These are phyloP conservation scores for Thielaviopsis ethacetica DNA, from an alignment of 2,329 filamentous ascomycete genomes.

Conservation along the genomic window DNA sequence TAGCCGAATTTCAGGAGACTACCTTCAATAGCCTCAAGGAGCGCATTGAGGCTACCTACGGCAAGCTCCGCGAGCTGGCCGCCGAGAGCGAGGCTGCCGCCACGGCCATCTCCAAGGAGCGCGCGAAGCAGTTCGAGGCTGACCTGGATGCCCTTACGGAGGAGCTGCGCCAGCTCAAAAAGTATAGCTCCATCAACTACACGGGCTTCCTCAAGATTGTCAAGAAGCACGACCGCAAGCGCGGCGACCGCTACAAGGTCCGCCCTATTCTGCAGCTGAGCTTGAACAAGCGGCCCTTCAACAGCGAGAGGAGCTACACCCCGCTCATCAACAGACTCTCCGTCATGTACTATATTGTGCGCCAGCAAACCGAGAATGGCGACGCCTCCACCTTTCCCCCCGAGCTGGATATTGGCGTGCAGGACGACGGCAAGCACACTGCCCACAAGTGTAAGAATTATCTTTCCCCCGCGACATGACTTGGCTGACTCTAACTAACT, in stretches of 20 bases:
- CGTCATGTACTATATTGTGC: constrained; percentile 88
- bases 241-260: constrained; percentile 73
- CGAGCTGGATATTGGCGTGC: constrained; percentile 26
- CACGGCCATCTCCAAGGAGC: constrained; percentile 28
- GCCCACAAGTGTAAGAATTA: constrained; percentile 62
- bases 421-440: constrained; percentile 42
- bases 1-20: constrained; percentile 72
- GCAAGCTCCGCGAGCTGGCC: constrained; percentile 66
- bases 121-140: constrained; percentile 53
- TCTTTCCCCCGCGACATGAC: neutral
- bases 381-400: constrained; percentile 21
- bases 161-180: constrained; percentile 84
- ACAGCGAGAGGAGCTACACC: constrained; percentile 77
- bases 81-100: constrained; percentile 42
- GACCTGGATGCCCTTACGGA: constrained; percentile 81
- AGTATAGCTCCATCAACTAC: constrained; percentile 92
- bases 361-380: constrained; percentile 58
- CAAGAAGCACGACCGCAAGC: constrained; percentile 96
- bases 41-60: constrained; percentile 37
- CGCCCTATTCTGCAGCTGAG: constrained; percentile 83
- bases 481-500: constrained; percentile 17
- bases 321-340: constrained; percentile 81
- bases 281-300: constrained; percentile 78
- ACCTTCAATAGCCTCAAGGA: constrained; percentile 45
- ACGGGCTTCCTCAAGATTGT: constrained; percentile 95